Evolutionary conservation across 1,139 yeast genomes (phyloP), one percentile per base, ranked within the genome.

Genomic region (Geotrichum cucujoidarum): DNA sequence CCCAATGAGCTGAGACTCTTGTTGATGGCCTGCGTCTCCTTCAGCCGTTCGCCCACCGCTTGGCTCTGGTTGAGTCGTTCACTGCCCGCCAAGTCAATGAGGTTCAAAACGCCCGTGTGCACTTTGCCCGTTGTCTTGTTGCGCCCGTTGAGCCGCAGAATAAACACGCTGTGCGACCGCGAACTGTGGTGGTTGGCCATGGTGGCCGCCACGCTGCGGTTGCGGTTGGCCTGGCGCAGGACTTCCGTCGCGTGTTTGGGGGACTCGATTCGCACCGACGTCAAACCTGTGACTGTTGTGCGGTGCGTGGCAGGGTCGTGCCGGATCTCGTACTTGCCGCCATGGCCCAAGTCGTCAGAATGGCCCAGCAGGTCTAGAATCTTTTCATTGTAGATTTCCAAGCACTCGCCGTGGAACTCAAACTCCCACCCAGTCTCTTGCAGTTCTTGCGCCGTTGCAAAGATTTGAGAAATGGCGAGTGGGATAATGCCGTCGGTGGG

Each of bases 21-120:
- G 65, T 92, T 92, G 52, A 92, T 92, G 5, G 90, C 79, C 60
- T 85, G 95, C 0, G 97, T 89, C 65, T 92, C 98, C 56, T 78
- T 78, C 22, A 90, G 68, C 42, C 97, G 67, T 13, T 83, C 88
- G 0, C 97, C 97, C 2, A 77, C 76, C 0, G 79, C 95, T 58
- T 81, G 85, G 10, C 62, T 57, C 18, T 77, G 75, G 13, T 81
- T 66, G 14, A 90, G 70, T 50, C 97, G 72, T 67, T 92, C 98
- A 0, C 94, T 83, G 6, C 96, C 96, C 0, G 96, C 96, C 53
- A 88, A 69, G 64, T 88, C 96, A 41, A 88, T 80, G 41, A 88
- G 67, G 58, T 86, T 87, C 50, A 88, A 69, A 1, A 77, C 75
- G 1, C 96, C 95, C 18, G 71, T 66, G 21, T 81, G 68, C 5